Percentiles rank a stretch among this genome's conserved stretches.
These are phyloP conservation scores for Arabidopsis hybrid DNA, from an alignment of 441 rosid species.

Conservation along the genomic window DNA sequence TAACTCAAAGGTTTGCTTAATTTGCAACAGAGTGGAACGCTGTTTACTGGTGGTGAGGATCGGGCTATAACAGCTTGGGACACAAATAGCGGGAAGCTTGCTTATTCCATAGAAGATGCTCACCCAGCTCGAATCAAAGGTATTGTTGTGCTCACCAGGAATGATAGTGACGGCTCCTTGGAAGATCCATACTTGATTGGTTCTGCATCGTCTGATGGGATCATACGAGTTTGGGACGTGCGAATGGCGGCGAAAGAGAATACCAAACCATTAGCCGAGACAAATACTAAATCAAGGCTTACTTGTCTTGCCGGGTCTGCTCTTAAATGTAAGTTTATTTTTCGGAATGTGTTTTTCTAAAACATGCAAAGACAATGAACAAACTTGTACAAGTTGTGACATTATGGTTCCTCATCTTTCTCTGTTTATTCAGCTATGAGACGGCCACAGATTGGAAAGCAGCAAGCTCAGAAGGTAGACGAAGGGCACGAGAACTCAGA, in stretches of 20 bases:
- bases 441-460: constrained; percentile 29
- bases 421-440: constrained; percentile 37
- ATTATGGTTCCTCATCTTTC: constrained; percentile 10
- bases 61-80: constrained; percentile 92
- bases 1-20: constrained; percentile 26
- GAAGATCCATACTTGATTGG: constrained; percentile 80
- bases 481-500: constrained; percentile 4
- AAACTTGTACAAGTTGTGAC: constrained; percentile 2
- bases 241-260: constrained; percentile 76
- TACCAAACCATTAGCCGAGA: constrained; percentile 80
- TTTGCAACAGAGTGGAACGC: constrained; percentile 69
- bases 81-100: constrained; percentile 76
- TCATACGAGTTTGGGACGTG: constrained; percentile 91
- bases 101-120: constrained; percentile 75
- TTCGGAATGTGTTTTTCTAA: background rate
- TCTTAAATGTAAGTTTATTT: constrained; percentile 67
- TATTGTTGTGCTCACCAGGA: constrained; percentile 72
- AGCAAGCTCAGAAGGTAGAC: constrained; percentile 28
- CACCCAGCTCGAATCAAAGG: constrained; percentile 91
- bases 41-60: constrained; percentile 92
- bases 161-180: constrained; percentile 46
- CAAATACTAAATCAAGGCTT: constrained; percentile 82
- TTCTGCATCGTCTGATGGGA: constrained; percentile 91
- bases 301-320: constrained; percentile 94
- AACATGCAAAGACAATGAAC: background rate